These are phyloP conservation scores for Fusarium sp. DNA, from an alignment of 2,329 filamentous ascomycete genomes.

Conservation along the genomic window DNA sequence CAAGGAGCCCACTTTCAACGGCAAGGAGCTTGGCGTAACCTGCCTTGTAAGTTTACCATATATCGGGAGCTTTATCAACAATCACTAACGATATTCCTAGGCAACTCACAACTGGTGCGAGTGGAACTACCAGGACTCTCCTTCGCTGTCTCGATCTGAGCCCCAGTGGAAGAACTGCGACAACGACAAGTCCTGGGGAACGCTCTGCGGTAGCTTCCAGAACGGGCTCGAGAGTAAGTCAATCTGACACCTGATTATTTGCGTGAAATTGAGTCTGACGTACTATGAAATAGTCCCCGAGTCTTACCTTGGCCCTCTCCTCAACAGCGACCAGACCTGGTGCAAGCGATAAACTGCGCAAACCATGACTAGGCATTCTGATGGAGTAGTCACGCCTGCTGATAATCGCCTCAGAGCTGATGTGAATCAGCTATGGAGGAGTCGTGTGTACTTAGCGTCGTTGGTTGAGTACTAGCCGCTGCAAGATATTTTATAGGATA, in stretches of 20 bases:
- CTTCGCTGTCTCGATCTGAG: neutral
- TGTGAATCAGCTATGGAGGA: accelerated
- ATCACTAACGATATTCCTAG: neutral
- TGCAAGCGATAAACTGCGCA: neutral
- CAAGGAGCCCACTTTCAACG: slow-evolving; percentile 8
- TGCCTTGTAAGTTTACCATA: slow-evolving; percentile 5
- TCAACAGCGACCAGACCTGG: neutral
- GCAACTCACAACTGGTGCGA: slow-evolving; percentile 21
- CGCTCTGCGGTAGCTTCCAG: slow-evolving; percentile 10
- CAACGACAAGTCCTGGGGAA: slow-evolving; percentile 5
- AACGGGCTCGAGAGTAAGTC: neutral
- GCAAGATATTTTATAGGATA: neutral
- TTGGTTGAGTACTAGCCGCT: neutral
- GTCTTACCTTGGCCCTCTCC: slow-evolving; percentile 9
- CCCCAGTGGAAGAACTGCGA: slow-evolving; percentile 25
- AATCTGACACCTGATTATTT: accelerated
- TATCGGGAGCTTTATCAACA: too few species aligned
- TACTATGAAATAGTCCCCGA: neutral
- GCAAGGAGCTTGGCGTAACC: slow-evolving; percentile 1
- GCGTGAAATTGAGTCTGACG: neutral
- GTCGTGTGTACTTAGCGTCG: accelerated
- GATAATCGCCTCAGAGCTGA: neutral
- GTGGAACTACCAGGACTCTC: slow-evolving; percentile 13
- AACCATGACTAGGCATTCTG: too few species aligned
- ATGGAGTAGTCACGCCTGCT: too few species aligned